Percentiles rank a stretch among this genome's conserved stretches.
Conservation (phyloP, 768 basidiomycete genomes). For the Leucocoprinus birnbaumii region DNA sequence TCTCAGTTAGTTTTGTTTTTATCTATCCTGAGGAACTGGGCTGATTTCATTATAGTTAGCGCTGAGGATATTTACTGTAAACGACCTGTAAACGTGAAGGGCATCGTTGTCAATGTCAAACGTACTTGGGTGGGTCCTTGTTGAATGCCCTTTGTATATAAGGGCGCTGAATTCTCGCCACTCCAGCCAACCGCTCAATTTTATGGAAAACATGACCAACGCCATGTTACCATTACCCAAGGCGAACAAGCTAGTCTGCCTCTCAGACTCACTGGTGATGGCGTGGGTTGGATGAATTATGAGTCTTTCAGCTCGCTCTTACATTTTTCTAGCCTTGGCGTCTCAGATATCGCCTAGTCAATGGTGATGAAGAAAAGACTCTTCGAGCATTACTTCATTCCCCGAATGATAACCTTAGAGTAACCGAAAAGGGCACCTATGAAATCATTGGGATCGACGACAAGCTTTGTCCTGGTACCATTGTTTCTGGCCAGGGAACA, state of each 20-base stretch:
- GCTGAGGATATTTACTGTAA: conserved; percentile 90
- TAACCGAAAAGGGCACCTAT: conserved; percentile 75
- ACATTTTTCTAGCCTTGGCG: conserved; percentile 77
- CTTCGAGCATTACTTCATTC: conserved; percentile 43
- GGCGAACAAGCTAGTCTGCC: conserved; percentile 72
- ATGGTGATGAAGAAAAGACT: conserved; percentile 38
- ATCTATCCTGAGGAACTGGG: background rate
- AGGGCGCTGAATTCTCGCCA: background rate
- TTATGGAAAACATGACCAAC: conserved; percentile 62
- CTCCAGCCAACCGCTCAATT: conserved; percentile 83
- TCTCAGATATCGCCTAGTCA: conserved; percentile 68
- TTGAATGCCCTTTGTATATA: background rate
- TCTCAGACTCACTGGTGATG: conserved; percentile 86
- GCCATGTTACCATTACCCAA: conserved; percentile 66
- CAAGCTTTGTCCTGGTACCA: conserved; percentile 78
- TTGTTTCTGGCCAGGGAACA: conserved; percentile 54
- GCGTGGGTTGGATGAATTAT: conserved; percentile 45
- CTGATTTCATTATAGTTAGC: conserved; percentile 47
- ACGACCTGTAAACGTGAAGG: conserved; percentile 69
- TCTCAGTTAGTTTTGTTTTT: conserved; percentile 45
- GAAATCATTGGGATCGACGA: conserved; percentile 79
- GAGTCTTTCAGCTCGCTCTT: background rate
- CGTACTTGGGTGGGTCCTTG: conserved; percentile 61
- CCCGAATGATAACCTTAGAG: conserved; percentile 70
- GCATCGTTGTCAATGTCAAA: conserved; percentile 81